These are phyloP conservation scores for Umbilicaria muhlenbergii DNA, from an alignment of 495 filamentous ascomycete genomes.

Conservation along the genomic window DNA sequence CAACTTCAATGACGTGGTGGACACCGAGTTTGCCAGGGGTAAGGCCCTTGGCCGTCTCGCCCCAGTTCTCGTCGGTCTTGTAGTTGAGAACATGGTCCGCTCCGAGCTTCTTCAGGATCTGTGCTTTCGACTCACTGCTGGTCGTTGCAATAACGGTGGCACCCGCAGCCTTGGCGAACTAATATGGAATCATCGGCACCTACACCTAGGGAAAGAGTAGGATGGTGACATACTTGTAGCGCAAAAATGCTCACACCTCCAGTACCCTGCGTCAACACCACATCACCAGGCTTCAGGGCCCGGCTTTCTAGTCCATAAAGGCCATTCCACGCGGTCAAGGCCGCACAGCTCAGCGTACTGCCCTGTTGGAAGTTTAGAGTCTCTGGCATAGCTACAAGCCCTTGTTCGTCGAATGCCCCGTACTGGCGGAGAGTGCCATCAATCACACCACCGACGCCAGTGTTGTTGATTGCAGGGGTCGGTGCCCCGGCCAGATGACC, in stretches of 20 bases:
- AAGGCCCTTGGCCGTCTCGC: slow-evolving; percentile 52
- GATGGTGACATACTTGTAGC: slow-evolving; percentile 36
- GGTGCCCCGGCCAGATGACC: slow-evolving; percentile 48
- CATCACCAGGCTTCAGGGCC: slow-evolving; percentile 48
- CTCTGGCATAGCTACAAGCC: slow-evolving; percentile 46
- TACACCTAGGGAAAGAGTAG: not conserved
- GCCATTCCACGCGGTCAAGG: slow-evolving; percentile 68
- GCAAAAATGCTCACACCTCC: slow-evolving; percentile 71
- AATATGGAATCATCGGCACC: not conserved
- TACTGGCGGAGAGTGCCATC: slow-evolving; percentile 63
- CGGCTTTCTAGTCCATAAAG: slow-evolving; percentile 50
- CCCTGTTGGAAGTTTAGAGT: slow-evolving; percentile 49
- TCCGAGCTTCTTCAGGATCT: slow-evolving; percentile 52
- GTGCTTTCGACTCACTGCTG: slow-evolving; percentile 47
- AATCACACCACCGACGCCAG: slow-evolving; percentile 53
- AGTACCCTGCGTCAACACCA: slow-evolving; percentile 65
- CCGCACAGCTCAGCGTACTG: slow-evolving; percentile 57
- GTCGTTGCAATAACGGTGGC: slow-evolving; percentile 73
- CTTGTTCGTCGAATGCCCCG: slow-evolving; percentile 51
- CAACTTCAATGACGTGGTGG: slow-evolving; percentile 57
- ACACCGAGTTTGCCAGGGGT: slow-evolving; percentile 46
- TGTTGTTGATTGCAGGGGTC: slow-evolving; percentile 21
- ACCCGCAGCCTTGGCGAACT: slow-evolving; percentile 76
- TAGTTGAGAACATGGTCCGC: slow-evolving; percentile 74
- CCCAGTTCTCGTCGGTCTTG: slow-evolving; percentile 53